Percentiles rank a stretch among this genome's conserved stretches.
phyloP scores from a whole-genome alignment of 208 protist genomes.

The Jaenimonas drosophilae region DNA sequence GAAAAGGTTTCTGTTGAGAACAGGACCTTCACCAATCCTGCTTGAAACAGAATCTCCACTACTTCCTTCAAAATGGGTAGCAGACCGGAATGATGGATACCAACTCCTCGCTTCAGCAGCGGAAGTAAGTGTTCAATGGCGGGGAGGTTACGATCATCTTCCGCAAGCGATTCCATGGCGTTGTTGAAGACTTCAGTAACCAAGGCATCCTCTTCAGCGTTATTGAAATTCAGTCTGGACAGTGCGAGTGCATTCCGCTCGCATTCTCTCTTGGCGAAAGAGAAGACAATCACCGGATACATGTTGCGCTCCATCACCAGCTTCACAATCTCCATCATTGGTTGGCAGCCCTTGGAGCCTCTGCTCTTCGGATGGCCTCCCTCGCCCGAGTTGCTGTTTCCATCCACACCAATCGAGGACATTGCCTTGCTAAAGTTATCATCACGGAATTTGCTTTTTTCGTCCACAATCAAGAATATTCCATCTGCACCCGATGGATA shows the following conservation, averaged over 20 bases:
- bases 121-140: constrained; percentile 93
- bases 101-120: constrained; percentile 96
- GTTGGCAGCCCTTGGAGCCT: constrained; percentile 20
- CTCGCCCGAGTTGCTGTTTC: constrained; percentile 6
- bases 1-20: constrained; percentile 99
- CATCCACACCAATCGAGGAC: constrained; percentile 54
- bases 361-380: constrained; percentile 8
- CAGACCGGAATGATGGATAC: constrained; percentile 99
- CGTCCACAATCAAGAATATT: constrained; percentile 96
- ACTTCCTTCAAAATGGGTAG: constrained; percentile 99
- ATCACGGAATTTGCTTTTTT: constrained; percentile 92
- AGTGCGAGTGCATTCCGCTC: constrained; percentile 93
- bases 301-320: constrained; percentile 96
- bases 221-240: constrained; percentile 94
- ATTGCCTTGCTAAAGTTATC: constrained; percentile 96
- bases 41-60: constrained; percentile 99
- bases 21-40: constrained; percentile 97
- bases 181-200: constrained; percentile 94
- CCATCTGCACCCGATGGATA: constrained; percentile 96
- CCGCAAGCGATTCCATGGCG: constrained; percentile 91
- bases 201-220: constrained; percentile 87
- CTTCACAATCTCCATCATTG: constrained; percentile 94
- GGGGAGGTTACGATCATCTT: constrained; percentile 90
- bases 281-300: constrained; percentile 98
- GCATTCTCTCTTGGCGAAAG: constrained; percentile 97